phyloP scores from a whole-genome alignment of 768 basidiomycete species.

The Gymnopilus junonius region DNA sequence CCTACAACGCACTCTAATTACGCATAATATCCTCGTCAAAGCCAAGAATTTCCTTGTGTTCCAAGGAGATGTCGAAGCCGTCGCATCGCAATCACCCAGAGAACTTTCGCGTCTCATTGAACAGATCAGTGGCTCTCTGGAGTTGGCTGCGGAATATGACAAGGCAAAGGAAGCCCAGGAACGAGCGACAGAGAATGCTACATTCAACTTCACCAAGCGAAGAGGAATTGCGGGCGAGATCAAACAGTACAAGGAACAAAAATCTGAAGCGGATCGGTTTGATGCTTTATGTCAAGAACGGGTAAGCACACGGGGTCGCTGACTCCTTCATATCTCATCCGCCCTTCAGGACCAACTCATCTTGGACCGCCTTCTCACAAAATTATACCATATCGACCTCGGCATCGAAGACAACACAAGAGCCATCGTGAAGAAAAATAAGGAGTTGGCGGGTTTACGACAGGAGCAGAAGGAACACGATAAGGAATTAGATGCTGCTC shows the following conservation, averaged over 20 bases:
- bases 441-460: conserved; percentile 67
- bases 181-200: conserved; percentile 91
- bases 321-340: not conserved
- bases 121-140: conserved; percentile 93
- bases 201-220: conserved; percentile 93
- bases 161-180: conserved; percentile 87
- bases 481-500: conserved; percentile 69
- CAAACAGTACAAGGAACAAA: conserved; percentile 97
- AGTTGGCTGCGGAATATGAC: conserved; percentile 88
- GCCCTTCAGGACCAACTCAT: conserved; percentile 74
- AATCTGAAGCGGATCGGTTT: conserved; percentile 89
- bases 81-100: conserved; percentile 91
- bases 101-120: conserved; percentile 92
- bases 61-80: conserved; percentile 98
- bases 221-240: conserved; percentile 94
- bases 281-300: conserved; percentile 75
- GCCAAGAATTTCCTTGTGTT: conserved; percentile 99
- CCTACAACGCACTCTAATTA: conserved; percentile 88
- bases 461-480: conserved; percentile 75
- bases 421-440: conserved; percentile 75
- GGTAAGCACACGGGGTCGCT: conserved; percentile 44
- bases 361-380: conserved; percentile 82
- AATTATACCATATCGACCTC: conserved; percentile 88
- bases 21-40: conserved; percentile 96
- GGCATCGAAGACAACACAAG: conserved; percentile 74